Conservation (phyloP, 352 stramenopile genomes). For the Pythium vanterpoolii region DNA sequence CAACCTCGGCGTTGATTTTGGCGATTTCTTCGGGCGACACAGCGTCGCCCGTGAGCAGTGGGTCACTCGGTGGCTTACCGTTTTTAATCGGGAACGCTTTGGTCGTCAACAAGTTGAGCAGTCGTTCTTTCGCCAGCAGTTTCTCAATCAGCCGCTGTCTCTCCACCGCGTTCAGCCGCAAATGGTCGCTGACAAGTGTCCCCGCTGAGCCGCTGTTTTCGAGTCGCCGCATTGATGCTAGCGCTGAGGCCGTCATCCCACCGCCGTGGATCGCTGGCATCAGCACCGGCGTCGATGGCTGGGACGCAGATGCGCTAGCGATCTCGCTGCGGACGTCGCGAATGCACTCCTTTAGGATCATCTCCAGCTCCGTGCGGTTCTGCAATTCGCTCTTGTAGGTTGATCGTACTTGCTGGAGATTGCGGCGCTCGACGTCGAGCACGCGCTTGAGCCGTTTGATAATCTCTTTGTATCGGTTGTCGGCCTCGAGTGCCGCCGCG, state of each 20-base stretch:
- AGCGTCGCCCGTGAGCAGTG: constrained; percentile 41
- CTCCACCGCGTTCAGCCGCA: constrained; percentile 39
- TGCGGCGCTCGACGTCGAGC: constrained; percentile 82
- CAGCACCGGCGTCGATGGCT: constrained; percentile 6
- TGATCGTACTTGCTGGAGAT: constrained; percentile 73
- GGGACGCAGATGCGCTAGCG: constrained; percentile 26
- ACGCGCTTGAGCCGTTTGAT: constrained; percentile 90
- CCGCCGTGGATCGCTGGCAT: constrained; percentile 10
- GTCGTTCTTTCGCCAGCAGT: constrained; percentile 76
- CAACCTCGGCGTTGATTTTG: constrained; percentile 39
- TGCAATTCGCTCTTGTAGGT: constrained; percentile 73
- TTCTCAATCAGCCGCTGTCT: constrained; percentile 73
- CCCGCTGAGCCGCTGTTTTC: constrained; percentile 15
- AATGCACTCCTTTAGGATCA: constrained; percentile 75
- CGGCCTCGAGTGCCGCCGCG: constrained; percentile 29
- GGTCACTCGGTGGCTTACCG: constrained; percentile 29
- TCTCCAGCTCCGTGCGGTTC: constrained; percentile 77
- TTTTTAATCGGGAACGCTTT: constrained; percentile 64
- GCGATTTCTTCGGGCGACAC: constrained; percentile 44
- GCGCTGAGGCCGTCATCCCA: not conserved
- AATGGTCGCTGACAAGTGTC: constrained; percentile 15
- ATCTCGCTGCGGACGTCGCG: constrained; percentile 79
- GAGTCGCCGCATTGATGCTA: constrained; percentile 3
- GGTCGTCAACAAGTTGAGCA: constrained; percentile 74
- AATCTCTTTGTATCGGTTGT: constrained; percentile 91